phyloP scores from a whole-genome alignment of 2,329 filamentous ascomycete species.

The Ceratocystiopsis sp. region DNA sequence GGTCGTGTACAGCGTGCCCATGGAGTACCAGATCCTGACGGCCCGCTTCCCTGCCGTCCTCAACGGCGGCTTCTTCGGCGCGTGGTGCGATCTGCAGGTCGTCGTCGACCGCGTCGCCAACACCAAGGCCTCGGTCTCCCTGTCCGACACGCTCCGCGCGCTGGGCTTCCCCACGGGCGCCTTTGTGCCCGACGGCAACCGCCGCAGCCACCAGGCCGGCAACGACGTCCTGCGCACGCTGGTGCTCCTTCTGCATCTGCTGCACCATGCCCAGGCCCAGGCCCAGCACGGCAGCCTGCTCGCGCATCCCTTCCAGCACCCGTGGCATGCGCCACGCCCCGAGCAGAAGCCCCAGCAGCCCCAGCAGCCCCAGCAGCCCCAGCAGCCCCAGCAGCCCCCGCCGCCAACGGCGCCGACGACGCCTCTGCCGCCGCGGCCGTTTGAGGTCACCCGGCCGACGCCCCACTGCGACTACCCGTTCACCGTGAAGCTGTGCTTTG shows the following conservation, averaged over 20 bases:
- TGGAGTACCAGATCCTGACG: neutral
- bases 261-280: neutral
- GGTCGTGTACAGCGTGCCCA: neutral
- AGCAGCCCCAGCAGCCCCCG: neutral
- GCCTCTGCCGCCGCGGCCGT: too few relatives aligned
- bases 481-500: neutral
- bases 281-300: neutral
- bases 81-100: neutral
- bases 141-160: neutral
- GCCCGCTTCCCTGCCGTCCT: neutral
- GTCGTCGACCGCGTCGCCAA: neutral
- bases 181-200: neutral
- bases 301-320: neutral
- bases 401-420: too few relatives aligned
- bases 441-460: neutral
- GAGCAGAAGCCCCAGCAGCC: neutral
- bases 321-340: neutral
- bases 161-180: neutral
- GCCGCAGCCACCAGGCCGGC: neutral
- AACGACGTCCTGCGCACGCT: constrained; percentile 1
- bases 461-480: neutral
- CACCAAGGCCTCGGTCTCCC: neutral
- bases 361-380: too few relatives aligned
- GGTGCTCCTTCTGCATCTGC: neutral
- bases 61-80: neutral